phyloP scores from a whole-genome alignment of 169 alveolate species.

The Amoebophrya sp. region DNA sequence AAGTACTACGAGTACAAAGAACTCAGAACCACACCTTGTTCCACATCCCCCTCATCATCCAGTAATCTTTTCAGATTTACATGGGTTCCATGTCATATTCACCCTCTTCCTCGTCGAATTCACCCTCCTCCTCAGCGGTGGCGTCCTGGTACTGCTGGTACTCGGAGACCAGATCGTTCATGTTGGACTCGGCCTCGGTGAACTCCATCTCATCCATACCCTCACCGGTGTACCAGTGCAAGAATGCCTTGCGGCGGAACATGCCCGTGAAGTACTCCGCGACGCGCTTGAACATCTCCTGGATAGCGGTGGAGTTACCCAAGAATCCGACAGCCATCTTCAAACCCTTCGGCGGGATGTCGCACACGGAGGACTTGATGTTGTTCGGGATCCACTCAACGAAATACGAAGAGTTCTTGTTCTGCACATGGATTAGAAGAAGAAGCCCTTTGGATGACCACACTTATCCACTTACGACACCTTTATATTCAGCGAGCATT shows the following conservation, averaged over 20 bases:
- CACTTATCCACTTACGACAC: no score
- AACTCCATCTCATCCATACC: conserved; percentile 99
- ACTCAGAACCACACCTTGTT: no score
- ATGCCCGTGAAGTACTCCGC: conserved; percentile 94
- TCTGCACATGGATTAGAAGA: conserved; percentile 93
- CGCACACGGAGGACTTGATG: conserved; percentile 68
- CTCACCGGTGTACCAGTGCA: conserved; percentile 94
- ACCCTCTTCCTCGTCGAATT: conserved; percentile 49
- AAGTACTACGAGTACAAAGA: no score
- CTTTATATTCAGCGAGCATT: no score
- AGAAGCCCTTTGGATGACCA: no score
- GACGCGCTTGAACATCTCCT: conserved; percentile 93
- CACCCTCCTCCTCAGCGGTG: conserved; percentile 59
- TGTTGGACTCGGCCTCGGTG: conserved; percentile 96
- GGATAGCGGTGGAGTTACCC: conserved; percentile 94
- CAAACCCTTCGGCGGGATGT: conserved; percentile 95
- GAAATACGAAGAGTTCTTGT: conserved; percentile 92
- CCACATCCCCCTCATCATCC: no score
- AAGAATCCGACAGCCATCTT: conserved; percentile 95
- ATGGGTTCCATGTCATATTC: conserved; percentile 17
- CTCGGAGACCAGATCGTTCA: conserved; percentile 94
- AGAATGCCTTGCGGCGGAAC: conserved; percentile 96
- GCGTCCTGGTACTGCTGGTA: conserved; percentile 95
- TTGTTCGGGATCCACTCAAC: conserved; percentile 97
- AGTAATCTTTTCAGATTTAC: no score